Evolutionary conservation across 495 filamentous ascomycete species (phyloP), one percentile per base, ranked within the genome.

Genomic region (Friedmanniomyces endolithicus): DNA sequence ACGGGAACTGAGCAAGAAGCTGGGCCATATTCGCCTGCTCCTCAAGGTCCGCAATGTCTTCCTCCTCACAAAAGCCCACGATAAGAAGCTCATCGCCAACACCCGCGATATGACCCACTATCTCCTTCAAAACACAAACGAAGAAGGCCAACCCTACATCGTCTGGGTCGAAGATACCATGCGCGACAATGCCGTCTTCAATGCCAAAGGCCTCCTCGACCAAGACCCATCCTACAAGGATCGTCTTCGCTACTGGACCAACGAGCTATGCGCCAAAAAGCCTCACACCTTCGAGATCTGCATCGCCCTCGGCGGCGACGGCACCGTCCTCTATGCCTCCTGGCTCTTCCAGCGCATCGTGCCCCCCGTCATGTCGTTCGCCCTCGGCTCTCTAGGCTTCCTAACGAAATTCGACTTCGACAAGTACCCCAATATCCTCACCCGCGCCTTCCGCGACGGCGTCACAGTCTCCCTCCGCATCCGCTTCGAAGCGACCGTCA

Each of bases 331-430:
- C 29, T 97, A 94, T 64, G 87, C 92, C 0, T 88, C 83, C 63
- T 98, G 94, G 90, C 74, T 98, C 29, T 98, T 98, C 67, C 92
- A 98, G 74, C 75, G 87, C n/a, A 83, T 97, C 51, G 90, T 97
- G 0, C 92, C 92, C 6, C 92, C 94, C 0, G 55, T 96, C 6
- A 71, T 98, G 20, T 88, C 87, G 47, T 97, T 98, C 69, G 78
- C 88, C 22, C 70, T 97, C 27, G 92, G 92, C 2, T 95, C 90
- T 19, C 71, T 98, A 24, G 92, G 92, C 0, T 97, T 98, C 64
- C 72, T 98, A 59, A 97, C 94, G 17, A 95, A 95, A 65, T 97
- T 96, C 68, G 88, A 95, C 66, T 98, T 86, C 69, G 79, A 80
- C 22, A 69, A 82, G 2, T 86, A 86, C 59, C 73, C 78, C 56